Evolutionary conservation across 164 flowering plant species (phyloP).

Genomic region (Piper betle): DNA sequence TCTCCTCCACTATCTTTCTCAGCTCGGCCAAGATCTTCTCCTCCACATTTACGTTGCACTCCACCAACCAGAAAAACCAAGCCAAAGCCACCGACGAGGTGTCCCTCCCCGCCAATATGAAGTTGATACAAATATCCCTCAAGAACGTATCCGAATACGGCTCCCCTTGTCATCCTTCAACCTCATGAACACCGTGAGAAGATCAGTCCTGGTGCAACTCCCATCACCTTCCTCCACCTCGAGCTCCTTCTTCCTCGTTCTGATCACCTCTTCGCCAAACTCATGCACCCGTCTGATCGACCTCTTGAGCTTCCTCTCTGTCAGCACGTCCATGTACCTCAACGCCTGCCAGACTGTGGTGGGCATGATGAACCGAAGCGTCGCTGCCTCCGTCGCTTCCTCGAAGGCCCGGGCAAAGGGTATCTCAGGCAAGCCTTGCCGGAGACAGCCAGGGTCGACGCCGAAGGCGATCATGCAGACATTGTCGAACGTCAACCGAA

Average conservation of each 20-base stretch:
- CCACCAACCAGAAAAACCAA: slow-evolving; percentile 92
- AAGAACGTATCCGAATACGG: slow-evolving; percentile 61
- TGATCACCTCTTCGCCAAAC: slow-evolving; percentile 57
- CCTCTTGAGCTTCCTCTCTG: slow-evolving; percentile 39
- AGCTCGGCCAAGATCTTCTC: slow-evolving; percentile 50
- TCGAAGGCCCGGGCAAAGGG: slow-evolving; percentile 83
- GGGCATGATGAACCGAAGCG: slow-evolving; percentile 63
- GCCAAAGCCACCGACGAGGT: slow-evolving; percentile 84
- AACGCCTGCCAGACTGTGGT: slow-evolving; percentile 54
- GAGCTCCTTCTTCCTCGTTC: slow-evolving; percentile 63
- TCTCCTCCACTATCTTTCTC: slow-evolving; percentile 23
- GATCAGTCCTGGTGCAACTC: slow-evolving; percentile 38
- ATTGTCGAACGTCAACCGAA: slow-evolving; percentile 80
- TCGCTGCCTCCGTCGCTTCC: slow-evolving; percentile 67
- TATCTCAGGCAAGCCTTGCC: slow-evolving; percentile 48
- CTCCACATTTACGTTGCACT: slow-evolving; percentile 47
- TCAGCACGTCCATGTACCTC: slow-evolving; percentile 42
- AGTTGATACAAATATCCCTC: slow-evolving; percentile 80
- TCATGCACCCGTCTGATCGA: slow-evolving; percentile 52
- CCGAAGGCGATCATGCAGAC: slow-evolving; percentile 96
- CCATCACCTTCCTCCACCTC: background rate
- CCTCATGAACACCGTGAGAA: slow-evolving; percentile 68
- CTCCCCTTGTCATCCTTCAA: slow-evolving; percentile 52
- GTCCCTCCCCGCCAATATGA: slow-evolving; percentile 90
- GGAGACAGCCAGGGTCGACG: slow-evolving; percentile 77